phyloP scores from a whole-genome alignment of 805 yeast genomes.

The Cyberlindnera galapagoensis region DNA sequence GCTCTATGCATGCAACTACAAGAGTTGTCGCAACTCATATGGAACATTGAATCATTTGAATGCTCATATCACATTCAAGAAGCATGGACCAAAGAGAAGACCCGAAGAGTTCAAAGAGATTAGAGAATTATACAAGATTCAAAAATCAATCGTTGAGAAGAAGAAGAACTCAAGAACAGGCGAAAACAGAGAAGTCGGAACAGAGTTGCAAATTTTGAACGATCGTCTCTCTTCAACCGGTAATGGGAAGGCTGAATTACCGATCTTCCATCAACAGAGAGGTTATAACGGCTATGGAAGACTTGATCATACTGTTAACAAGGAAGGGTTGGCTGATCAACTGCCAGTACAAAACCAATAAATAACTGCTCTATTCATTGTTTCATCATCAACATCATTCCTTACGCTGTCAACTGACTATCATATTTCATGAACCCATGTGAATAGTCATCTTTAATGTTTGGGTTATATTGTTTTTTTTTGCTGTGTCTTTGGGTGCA shows the following conservation, averaged over 20 bases:
- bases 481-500: no score
- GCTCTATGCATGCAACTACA: conserved; percentile 41
- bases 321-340: conserved; percentile 12
- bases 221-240: no score
- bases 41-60: conserved; percentile 57
- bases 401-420: no score
- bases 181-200: conserved; percentile 1
- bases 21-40: conserved; percentile 45
- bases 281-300: conserved; percentile 26
- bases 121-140: conserved; percentile 37
- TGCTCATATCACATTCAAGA: conserved; percentile 47
- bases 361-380: no score
- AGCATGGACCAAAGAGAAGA: conserved; percentile 46
- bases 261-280: conserved; percentile 24
- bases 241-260: conserved; percentile 13
- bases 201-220: conserved; percentile 12
- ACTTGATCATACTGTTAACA: conserved; percentile 19
- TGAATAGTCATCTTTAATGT: no score
- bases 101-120: conserved; percentile 51
- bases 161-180: conserved; percentile 2
- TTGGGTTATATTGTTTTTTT: no score
- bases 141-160: conserved; percentile 26
- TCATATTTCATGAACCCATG: no score
- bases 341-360: no score
- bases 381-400: no score